Conservation (phyloP, 1,284 basidiomycete genomes). For the Apiotrichum mycotoxinovorans region DNA sequence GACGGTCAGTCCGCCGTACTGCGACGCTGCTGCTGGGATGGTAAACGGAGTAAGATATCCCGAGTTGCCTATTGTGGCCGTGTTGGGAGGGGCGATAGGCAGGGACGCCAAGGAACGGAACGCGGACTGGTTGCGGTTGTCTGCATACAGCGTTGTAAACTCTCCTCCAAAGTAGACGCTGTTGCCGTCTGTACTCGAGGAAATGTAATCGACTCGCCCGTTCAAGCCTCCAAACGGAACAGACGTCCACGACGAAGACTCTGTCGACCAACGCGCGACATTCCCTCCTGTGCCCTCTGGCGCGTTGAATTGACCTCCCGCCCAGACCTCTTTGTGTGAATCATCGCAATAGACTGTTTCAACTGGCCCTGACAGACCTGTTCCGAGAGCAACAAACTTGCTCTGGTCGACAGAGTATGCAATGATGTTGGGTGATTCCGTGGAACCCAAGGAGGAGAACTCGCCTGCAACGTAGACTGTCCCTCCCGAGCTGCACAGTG, state of each 20-base stretch:
- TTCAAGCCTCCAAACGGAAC: slow-evolving; percentile 78
- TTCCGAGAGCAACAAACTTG: slow-evolving; percentile 17
- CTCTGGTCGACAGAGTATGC: slow-evolving; percentile 28
- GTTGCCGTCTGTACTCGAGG: slow-evolving; percentile 64
- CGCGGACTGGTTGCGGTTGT: slow-evolving; percentile 63
- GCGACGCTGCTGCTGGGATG: slow-evolving; percentile 57
- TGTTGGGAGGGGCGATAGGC: slow-evolving; percentile 40
- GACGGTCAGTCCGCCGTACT: slow-evolving; percentile 52
- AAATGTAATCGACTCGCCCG: slow-evolving; percentile 75
- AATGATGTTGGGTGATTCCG: slow-evolving; percentile 33
- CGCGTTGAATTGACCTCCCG: slow-evolving; percentile 70
- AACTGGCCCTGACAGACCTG: slow-evolving; percentile 62
- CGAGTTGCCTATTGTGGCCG: slow-evolving; percentile 77
- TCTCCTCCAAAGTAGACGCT: slow-evolving; percentile 84
- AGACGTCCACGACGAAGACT: slow-evolving; percentile 59
- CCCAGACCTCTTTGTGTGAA: slow-evolving; percentile 69
- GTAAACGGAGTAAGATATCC: slow-evolving; percentile 86
- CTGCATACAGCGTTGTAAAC: slow-evolving; percentile 67
- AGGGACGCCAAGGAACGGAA: slow-evolving; percentile 59
- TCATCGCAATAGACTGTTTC: slow-evolving; percentile 78
- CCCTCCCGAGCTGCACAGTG: slow-evolving; percentile 39
- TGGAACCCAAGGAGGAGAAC: slow-evolving; percentile 36
- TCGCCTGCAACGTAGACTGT: slow-evolving; percentile 44
- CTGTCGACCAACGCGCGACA: slow-evolving; percentile 74
- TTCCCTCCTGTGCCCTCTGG: slow-evolving; percentile 54